Conservation (phyloP, 2,329 filamentous ascomycete species). For the Bipolaris gigantea region DNA sequence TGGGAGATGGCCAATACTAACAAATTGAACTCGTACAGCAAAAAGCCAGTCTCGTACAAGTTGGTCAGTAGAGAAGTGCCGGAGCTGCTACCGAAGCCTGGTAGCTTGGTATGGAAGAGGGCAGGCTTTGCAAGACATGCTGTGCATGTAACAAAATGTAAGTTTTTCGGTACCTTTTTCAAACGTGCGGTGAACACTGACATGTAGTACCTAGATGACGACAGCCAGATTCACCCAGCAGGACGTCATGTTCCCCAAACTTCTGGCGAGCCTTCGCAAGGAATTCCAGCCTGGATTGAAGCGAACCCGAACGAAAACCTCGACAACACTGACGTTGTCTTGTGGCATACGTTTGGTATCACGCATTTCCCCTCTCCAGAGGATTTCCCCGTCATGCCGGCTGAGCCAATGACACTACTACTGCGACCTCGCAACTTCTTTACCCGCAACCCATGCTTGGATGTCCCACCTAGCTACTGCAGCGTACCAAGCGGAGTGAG, state of each 20-base stretch:
- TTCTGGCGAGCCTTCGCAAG: constrained; percentile 73
- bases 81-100: constrained; percentile 74
- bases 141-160: constrained; percentile 87
- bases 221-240: constrained; percentile 81
- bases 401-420: constrained; percentile 75
- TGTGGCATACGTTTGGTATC: constrained; percentile 93
- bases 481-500: constrained; percentile 71
- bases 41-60: constrained; percentile 85
- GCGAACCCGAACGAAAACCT: constrained; percentile 68
- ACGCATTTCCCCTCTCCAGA: constrained; percentile 88
- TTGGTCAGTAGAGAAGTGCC: constrained; percentile 86
- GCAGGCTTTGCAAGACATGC: constrained; percentile 86
- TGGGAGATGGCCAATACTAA: constrained; percentile 90
- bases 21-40: constrained; percentile 81
- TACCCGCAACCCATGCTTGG: constrained; percentile 73
- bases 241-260: constrained; percentile 88
- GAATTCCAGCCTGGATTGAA: constrained; percentile 74
- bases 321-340: constrained; percentile 81
- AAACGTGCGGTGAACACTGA: constrained; percentile 7
- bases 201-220: constrained; percentile 59
- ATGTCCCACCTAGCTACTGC: constrained; percentile 76
- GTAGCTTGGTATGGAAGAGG: constrained; percentile 83
- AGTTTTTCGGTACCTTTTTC: constrained; percentile 37
- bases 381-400: constrained; percentile 91
- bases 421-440: constrained; percentile 84